Base-by-base conservation (phyloP, 2,329 filamentous ascomycete species). In the Aspergillus pseudoglaucus region DNA sequence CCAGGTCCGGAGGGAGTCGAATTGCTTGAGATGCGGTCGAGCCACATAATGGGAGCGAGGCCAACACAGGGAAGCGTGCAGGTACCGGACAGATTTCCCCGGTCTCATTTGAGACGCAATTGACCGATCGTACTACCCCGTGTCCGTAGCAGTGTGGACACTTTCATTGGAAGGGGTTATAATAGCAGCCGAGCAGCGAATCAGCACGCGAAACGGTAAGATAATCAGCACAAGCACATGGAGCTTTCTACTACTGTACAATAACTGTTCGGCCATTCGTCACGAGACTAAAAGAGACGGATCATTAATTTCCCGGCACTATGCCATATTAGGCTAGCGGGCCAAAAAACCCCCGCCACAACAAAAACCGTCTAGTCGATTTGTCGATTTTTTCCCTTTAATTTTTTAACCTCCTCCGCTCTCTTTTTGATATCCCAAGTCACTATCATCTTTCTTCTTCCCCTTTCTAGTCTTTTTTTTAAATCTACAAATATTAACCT, bases 21-120 rank as follows among this genome's bases (percentile, higher is more conserved):
- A 68, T 86, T 84, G 59, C 79, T 83, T 55, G 86, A 84, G 56
- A 95, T 82, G 66, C 90, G 85, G 74, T 95, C 90, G 64, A 94
- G 82, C 90, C 90, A 95, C 88, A 95, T 95, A 44, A 47, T 69
- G 43, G 40, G 42, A 35, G 47, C 25, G 42, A 41, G 47, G 45
- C 46, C 42, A 43, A 47, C 46, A 48, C 47, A 48, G 48, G 30
- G 45, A 46, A 43, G 41, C 49, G 49, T 53, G 49, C 53, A 47
- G 42, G 38, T 43, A 48, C 22, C 45, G 47, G 41, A 44, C 45
- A 45, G 25, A 17, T 49, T 30, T 30, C 44, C 39, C 40, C 40
- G 45, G 37, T 22, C 35, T 52, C 54, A 56, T 56, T 39, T 33
- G 49, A 45, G 30, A 25, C 15, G 27, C 37, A 46, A 43, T 35